Percentiles rank a stretch among this genome's conserved stretches.
phyloP scores from a whole-genome alignment of 805 yeast species.

The Candida morakotiae region DNA sequence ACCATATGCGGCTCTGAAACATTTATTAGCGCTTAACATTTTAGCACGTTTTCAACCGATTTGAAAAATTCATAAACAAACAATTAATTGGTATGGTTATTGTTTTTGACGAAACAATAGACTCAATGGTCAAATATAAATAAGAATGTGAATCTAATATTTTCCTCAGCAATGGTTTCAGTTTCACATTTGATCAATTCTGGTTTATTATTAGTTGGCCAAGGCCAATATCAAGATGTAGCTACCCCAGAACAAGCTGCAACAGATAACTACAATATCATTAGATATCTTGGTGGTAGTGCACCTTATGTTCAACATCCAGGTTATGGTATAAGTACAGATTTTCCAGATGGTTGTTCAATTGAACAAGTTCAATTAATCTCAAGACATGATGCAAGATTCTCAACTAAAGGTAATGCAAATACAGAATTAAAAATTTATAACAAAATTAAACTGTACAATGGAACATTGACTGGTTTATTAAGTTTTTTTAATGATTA shows the following conservation, averaged over 20 bases:
- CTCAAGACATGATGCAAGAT: constrained; percentile 76
- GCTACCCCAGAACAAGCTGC: constrained; percentile 33
- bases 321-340: constrained; percentile 48
- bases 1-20: no score
- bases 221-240: constrained; percentile 21
- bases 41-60: no score
- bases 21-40: no score
- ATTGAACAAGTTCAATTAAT: constrained; percentile 63
- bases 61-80: no score
- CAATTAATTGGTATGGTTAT: no score
- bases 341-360: constrained; percentile 42
- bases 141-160: no score
- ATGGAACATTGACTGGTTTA: constrained; percentile 35
- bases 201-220: constrained; percentile 30
- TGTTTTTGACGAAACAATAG: no score
- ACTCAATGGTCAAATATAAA: no score
- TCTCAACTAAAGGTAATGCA: constrained; percentile 29
- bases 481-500: constrained; percentile 47
- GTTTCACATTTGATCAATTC: constrained; percentile 24
- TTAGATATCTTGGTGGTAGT: constrained; percentile 47
- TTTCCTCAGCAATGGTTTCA: constrained; percentile 26
- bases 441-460: constrained; percentile 14
- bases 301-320: constrained; percentile 49
- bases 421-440: constrained; percentile 14
- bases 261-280: constrained; percentile 38